Evolutionary conservation across 805 yeast species (phyloP), one percentile per base, ranked within the genome.

Genomic region (Saturnispora quitensis): DNA sequence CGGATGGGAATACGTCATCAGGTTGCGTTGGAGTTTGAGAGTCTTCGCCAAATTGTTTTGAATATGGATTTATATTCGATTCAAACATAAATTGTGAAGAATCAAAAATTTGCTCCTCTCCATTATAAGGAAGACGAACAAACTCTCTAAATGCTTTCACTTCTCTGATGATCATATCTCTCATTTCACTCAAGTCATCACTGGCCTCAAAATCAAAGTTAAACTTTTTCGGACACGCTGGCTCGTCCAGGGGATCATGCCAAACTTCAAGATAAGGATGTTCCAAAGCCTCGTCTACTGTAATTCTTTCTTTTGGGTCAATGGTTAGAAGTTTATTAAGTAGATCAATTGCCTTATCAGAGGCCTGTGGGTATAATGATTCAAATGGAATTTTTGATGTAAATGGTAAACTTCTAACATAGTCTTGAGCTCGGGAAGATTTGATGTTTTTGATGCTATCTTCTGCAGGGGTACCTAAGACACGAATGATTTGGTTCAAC

Each of bases 231-330:
- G 80, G 78, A 65, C 97, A 89, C 47, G 76, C 82, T 7, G 90
- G 90, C 68, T 93, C 98, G 64, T 93, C 98, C 31, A 78, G 77
- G 5, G 96, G 93, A 67, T 89, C 96, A 64, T 89, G 97, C 90
- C 97, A 93, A 33, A 86, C 78, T 45, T 82, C 75, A 51, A 93
- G 69, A 65, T 91, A 93, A 8, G 97, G 96, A 68, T 93, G 99
- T 54, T 74, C 76, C 48, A 93, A 72, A 0, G 98, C 97, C 59
- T 89, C 85, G 53, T 86, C 89, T 3, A 90, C 98, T 0, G 89
- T 81, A 51, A 90, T 84, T 67, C 99, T 77, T 60, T 80, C 77
- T 44, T 73, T 75, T 3, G 98, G 98, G 64, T 91, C 95, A 57
- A 93, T 76, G n/a, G 90, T 81, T 36, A 93, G 74, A 85, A 93